Conservation (phyloP, 2,329 filamentous ascomycete species). For the Dothiorella sarmentorum region DNA sequence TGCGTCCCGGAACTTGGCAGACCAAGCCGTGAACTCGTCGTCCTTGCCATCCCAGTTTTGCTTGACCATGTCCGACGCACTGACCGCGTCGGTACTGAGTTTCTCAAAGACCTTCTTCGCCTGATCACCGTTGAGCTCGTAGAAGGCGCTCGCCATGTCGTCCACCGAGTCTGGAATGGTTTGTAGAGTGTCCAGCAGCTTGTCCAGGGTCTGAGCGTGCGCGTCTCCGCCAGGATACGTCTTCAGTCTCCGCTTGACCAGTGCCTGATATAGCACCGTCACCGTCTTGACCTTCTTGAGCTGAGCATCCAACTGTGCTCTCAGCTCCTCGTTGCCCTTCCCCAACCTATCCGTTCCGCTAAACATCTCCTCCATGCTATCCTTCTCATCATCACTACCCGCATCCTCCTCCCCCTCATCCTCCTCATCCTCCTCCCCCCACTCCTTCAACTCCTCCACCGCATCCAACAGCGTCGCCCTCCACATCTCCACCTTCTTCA, state of each 20-base stretch:
- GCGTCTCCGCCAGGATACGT: conserved; percentile 37
- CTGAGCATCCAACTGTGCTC: conserved; percentile 61
- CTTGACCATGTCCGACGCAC: conserved; percentile 54
- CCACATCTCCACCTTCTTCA: conserved; percentile 70
- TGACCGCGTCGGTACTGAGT: conserved; percentile 59
- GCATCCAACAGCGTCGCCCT: conserved; percentile 75
- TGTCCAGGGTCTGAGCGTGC: conserved; percentile 44
- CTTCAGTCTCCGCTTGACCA: conserved; percentile 67
- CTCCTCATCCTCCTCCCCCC: conserved; percentile 65
- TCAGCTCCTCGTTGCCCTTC: conserved; percentile 61
- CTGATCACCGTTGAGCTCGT: conserved; percentile 59
- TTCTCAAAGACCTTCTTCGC: conserved; percentile 59
- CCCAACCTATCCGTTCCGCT: conserved; percentile 41
- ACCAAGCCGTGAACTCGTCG: conserved; percentile 80
- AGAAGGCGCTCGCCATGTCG: conserved; percentile 68
- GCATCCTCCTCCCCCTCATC: conserved; percentile 37
- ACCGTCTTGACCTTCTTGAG: conserved; percentile 65
- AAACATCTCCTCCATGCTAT: conserved; percentile 67
- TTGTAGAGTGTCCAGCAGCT: conserved; percentile 55
- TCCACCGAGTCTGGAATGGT: conserved; percentile 65
- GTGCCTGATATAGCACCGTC: conserved; percentile 64
- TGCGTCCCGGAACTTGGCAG: conserved; percentile 45
- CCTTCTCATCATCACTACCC: conserved; percentile 43
- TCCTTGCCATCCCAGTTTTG: conserved; percentile 60
- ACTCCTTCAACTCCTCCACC: conserved; percentile 81